These are phyloP conservation scores for Kernera saxatilis DNA, from an alignment of 345 rosid genomes.

Conservation along the genomic window DNA sequence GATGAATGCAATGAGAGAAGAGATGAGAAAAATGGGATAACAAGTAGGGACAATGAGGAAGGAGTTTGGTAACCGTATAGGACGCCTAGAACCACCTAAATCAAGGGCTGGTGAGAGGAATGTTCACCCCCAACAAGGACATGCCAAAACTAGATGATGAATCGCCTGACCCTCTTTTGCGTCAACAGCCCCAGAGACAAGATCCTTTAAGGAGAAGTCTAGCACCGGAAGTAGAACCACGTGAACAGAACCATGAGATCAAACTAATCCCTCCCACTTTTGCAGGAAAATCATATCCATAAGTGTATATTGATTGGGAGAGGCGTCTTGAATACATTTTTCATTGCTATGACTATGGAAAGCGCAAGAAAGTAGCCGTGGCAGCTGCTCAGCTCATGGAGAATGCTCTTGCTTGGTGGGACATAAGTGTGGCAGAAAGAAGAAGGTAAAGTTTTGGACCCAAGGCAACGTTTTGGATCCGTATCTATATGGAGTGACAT, in stretches of 20 bases:
- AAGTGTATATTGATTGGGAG: background rate
- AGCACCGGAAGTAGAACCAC: background rate
- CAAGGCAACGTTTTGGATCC: background rate
- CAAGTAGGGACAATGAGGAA: too few relatives aligned
- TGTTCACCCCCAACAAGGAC: background rate
- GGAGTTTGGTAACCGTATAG: background rate
- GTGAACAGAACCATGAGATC: background rate
- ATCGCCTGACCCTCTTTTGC: background rate
- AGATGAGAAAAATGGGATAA: background rate
- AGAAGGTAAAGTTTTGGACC: too few relatives aligned
- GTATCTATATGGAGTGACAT: background rate
- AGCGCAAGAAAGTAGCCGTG: background rate
- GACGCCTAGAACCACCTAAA: too few relatives aligned
- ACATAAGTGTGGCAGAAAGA: background rate
- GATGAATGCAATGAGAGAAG: background rate
- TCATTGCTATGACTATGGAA: background rate
- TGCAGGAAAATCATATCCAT: background rate
- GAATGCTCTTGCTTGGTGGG: background rate
- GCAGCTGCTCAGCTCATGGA: background rate
- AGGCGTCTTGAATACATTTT: background rate
- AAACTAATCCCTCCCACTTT: background rate
- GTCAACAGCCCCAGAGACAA: background rate
- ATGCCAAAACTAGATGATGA: background rate
- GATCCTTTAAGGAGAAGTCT: background rate
- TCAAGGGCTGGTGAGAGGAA: too few relatives aligned